Conservation (phyloP, 768 basidiomycete species). For the Strobilomyces dryophilus region DNA sequence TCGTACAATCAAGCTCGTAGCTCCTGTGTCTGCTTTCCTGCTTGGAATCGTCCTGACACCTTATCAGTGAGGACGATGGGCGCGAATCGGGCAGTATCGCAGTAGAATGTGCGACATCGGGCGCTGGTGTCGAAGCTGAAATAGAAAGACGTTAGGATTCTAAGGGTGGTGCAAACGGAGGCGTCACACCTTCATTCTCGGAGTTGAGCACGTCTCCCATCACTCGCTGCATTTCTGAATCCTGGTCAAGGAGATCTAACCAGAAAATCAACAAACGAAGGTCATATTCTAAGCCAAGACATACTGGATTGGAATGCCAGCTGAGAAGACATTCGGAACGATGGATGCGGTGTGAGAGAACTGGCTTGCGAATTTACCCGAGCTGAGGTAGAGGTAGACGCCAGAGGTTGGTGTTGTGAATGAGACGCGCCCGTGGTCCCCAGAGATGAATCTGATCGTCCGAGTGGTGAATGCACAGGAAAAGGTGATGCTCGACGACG, state of each 20-base stretch:
- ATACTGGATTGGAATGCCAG: conserved; percentile 52
- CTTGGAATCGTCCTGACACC: neutral
- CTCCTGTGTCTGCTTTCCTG: conserved; percentile 7
- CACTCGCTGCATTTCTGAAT: conserved; percentile 68
- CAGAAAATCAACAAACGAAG: conserved; percentile 1
- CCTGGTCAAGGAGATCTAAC: conserved; percentile 64
- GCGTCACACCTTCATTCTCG: conserved; percentile 36
- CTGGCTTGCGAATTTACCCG: conserved; percentile 44
- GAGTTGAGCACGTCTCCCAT: conserved; percentile 54
- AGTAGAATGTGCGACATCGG: conserved; percentile 4
- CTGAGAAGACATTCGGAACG: conserved; percentile 53
- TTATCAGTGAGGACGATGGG: conserved; percentile 14
- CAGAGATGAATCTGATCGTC: conserved; percentile 12
- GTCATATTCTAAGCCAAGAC: conserved; percentile 12
- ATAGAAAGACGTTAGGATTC: neutral
- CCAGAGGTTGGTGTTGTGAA: conserved; percentile 14
- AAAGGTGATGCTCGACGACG: conserved; percentile 10
- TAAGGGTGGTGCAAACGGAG: neutral
- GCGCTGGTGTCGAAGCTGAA: conserved; percentile 13
- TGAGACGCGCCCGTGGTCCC: conserved; percentile 13
- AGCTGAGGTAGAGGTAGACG: conserved; percentile 35
- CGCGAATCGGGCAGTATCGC: conserved; percentile 6
- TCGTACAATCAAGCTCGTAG: conserved; percentile 19
- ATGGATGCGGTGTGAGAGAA: conserved; percentile 51
- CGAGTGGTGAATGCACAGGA: neutral